Evolutionary conservation across 2,329 filamentous ascomycete species (phyloP).

Genomic region (Talaromyces sp.): DNA sequence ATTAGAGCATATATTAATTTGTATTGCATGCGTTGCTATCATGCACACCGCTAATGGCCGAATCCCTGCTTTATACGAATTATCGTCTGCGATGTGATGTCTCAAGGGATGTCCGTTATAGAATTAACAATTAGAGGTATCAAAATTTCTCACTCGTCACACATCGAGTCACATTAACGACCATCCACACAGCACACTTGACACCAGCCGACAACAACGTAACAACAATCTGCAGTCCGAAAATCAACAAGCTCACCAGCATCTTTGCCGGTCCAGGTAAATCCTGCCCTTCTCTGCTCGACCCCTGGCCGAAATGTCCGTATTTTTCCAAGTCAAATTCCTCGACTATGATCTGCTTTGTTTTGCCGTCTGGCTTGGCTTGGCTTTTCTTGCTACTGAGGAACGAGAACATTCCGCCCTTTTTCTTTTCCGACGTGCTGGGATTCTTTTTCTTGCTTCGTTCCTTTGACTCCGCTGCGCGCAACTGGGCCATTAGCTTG

Average conservation of each 20-base stretch:
- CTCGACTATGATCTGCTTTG: conserved; percentile 34
- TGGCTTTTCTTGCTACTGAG: conserved; percentile 4
- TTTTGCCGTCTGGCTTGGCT: conserved; percentile 22
- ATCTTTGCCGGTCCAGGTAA: conserved; percentile 36
- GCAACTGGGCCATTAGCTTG: conserved; percentile 34
- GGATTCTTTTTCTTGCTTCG: conserved; percentile 19
- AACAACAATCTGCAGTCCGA: conserved; percentile 37
- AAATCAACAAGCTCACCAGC: conserved; percentile 37
- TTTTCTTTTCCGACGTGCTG: conserved; percentile 2
- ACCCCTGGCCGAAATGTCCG: conserved; percentile 37
- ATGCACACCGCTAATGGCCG: not conserved
- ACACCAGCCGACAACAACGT: conserved; percentile 36
- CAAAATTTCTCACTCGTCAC: conserved; percentile 43
- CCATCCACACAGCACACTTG: conserved; percentile 40
- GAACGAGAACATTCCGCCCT: conserved; percentile 9
- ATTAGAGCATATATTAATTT: not conserved
- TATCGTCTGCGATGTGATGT: not conserved
- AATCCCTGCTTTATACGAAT: not conserved
- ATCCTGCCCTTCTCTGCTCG: conserved; percentile 37
- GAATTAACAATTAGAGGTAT: conserved; percentile 11
- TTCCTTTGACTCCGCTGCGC: conserved; percentile 21
- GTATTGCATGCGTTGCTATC: not conserved
- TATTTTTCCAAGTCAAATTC: conserved; percentile 48
- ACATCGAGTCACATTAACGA: conserved; percentile 39
- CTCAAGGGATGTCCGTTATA: not conserved